Base-by-base conservation (phyloP, 148 eudicot genomes). In the Polygonum maritimum region DNA sequence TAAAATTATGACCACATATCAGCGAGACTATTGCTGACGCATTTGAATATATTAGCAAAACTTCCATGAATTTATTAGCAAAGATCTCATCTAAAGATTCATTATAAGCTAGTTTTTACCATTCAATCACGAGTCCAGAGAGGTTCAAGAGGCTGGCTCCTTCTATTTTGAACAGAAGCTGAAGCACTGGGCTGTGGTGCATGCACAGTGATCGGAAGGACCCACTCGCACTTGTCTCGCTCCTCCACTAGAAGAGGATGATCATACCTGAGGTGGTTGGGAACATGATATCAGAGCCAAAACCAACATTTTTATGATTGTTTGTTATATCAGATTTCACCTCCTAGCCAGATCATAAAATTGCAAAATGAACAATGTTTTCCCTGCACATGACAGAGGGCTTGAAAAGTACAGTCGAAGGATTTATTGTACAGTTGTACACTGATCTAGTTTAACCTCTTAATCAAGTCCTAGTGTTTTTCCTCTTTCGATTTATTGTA, bases 181-280 rank as follows among this genome's bases (percentile, higher is more conserved):
- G 86, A 78, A 74, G 93, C 71, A 70, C 88, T 85, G 15, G 85
- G 80, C 71, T 92, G 96, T 83, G 98, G 93, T 44, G 97, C 97
- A 81, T 90, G 96, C 48, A 95, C 96, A 44, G 86, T 92, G 67
- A 95, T 88, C 21, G 99, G 99, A 84, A 95, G 91, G 77, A 84
- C 81, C 99, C 99, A 95, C 81, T 95, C 97, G 40, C 99, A 92
- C 80, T 88, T 95, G 83, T 95, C 97, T 81, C 99, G 88, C 73
- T 93, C 94, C 69, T 95, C 97, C 31, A 91, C 81, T 73, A 95
- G 71, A 84, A 95, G 99, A 58, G 99, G 97, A 91, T 95, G 99
- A 79, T 88, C 94, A 48, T 78, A 89, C 87, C 99, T 95, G 81
- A 47, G 35, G 55, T 15, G 40, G 5, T 35, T 33, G 2, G 21